phyloP scores from a whole-genome alignment of 305 asterid species.

The Fraxinus baroniana region DNA sequence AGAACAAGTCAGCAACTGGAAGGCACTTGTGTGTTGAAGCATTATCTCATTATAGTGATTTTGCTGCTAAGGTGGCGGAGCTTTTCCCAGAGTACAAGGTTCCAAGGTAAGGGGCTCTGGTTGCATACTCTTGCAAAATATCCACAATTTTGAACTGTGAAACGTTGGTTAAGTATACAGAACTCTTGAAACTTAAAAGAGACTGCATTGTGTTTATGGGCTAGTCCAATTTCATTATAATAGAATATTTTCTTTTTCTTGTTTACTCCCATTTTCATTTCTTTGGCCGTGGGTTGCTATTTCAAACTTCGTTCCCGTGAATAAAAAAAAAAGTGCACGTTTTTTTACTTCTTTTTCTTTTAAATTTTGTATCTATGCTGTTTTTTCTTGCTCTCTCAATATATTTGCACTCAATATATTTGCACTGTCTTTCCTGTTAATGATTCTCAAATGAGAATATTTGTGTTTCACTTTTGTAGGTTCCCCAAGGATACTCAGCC shows the following conservation, averaged over 20 bases:
- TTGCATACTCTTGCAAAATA: background rate
- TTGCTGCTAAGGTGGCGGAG: conserved; percentile 36
- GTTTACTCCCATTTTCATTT: too few relatives aligned
- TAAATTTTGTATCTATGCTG: too few relatives aligned
- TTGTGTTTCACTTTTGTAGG: conserved; percentile 39
- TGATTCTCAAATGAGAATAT: background rate
- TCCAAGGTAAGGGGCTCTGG: conserved; percentile 27
- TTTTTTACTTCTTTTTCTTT: too few relatives aligned
- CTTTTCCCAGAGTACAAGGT: conserved; percentile 37
- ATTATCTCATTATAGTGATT: conserved; percentile 34
- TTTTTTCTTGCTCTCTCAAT: background rate
- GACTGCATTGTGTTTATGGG: too few relatives aligned
- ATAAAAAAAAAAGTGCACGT: too few relatives aligned
- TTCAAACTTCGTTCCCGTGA: too few relatives aligned
- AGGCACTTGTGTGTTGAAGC: conserved; percentile 47
- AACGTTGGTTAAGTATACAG: background rate
- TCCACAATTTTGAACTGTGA: background rate
- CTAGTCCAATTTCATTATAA: background rate
- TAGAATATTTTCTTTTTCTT: too few relatives aligned
- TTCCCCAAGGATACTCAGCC: conserved; percentile 72
- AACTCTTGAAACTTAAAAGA: background rate
- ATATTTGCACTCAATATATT: too few relatives aligned
- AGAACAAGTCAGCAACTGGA: conserved; percentile 36
- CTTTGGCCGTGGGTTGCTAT: too few relatives aligned
- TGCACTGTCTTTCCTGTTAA: background rate